Conservation (phyloP, 352 stramenopile species). For the Peronospora belbahrii region DNA sequence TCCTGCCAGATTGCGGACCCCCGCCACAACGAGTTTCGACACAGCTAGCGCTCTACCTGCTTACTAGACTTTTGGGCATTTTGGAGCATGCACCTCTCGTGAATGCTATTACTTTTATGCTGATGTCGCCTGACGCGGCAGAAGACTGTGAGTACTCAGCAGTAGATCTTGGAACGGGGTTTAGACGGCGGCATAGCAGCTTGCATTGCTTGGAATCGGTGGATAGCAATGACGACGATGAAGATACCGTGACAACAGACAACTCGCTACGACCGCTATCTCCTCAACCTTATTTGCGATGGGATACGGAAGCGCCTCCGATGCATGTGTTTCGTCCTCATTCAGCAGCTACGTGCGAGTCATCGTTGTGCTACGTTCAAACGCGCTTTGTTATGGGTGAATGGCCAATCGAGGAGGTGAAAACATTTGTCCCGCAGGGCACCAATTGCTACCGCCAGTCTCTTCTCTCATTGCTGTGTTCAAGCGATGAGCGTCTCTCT, state of each 20-base stretch:
- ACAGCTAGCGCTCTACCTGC: conserved; percentile 63
- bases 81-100: conserved; percentile 76
- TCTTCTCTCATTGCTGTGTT: conserved; percentile 51
- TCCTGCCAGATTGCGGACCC: conserved; percentile 69
- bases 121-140: conserved; percentile 52
- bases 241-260: conserved; percentile 5
- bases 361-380: conserved; percentile 68
- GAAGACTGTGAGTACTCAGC: conserved; percentile 56
- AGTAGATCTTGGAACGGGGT: conserved; percentile 47
- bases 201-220: conserved; percentile 7
- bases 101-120: conserved; percentile 72
- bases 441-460: conserved; percentile 59
- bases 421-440: conserved; percentile 33
- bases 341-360: conserved; percentile 42
- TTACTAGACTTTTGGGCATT: conserved; percentile 65
- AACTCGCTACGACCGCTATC: conserved; percentile 6
- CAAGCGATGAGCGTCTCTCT: conserved; percentile 50
- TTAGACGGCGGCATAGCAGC: conserved; percentile 14
- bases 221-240: conserved; percentile 11
- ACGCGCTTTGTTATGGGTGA: conserved; percentile 70
- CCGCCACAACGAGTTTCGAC: conserved; percentile 70
- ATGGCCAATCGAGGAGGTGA: conserved; percentile 68
- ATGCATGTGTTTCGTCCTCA: conserved; percentile 53
- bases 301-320: conserved; percentile 26
- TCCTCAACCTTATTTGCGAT: conserved; percentile 17